These are phyloP conservation scores for Fraxinus albicans DNA, from an alignment of 305 asterid genomes.

Conservation along the genomic window DNA sequence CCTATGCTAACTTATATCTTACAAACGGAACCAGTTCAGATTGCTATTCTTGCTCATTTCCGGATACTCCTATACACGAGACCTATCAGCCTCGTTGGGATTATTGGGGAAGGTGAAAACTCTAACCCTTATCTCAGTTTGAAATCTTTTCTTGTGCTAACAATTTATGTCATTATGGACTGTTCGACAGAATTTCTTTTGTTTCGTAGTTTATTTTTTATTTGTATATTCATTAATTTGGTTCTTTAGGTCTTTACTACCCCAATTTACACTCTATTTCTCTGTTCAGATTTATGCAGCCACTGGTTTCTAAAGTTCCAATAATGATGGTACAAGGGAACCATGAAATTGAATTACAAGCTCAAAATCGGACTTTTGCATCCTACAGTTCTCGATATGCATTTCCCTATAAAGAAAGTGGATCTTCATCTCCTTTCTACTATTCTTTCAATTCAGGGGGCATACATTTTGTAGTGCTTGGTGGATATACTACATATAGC, in stretches of 20 bases:
- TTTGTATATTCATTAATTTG: not conserved
- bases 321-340: constrained; percentile 95
- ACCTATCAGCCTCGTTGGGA: constrained; percentile 99
- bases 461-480: constrained; percentile 83
- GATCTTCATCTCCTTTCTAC: constrained; percentile 72
- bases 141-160: not conserved
- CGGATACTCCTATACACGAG: constrained; percentile 83
- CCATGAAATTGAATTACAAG: constrained; percentile 92
- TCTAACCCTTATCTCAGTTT: not conserved
- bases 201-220: not conserved
- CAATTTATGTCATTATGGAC: not conserved
- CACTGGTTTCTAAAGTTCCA: constrained; percentile 73
- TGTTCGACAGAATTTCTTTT: not conserved
- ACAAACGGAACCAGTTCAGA: constrained; percentile 89
- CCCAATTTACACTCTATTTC: not conserved
- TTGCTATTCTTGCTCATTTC: constrained; percentile 84
- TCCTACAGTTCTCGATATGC: constrained; percentile 81
- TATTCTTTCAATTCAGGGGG: constrained; percentile 96
- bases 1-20: constrained; percentile 83
- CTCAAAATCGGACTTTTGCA: constrained; percentile 55
- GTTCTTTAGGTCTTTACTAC: not conserved
- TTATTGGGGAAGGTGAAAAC: constrained; percentile 90
- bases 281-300: constrained; percentile 76
- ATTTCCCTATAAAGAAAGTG: constrained; percentile 78
- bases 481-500: constrained; percentile 65